Evolutionary conservation across 2,329 filamentous ascomycete genomes (phyloP).

Genomic region (Thyridium curvatum): DNA sequence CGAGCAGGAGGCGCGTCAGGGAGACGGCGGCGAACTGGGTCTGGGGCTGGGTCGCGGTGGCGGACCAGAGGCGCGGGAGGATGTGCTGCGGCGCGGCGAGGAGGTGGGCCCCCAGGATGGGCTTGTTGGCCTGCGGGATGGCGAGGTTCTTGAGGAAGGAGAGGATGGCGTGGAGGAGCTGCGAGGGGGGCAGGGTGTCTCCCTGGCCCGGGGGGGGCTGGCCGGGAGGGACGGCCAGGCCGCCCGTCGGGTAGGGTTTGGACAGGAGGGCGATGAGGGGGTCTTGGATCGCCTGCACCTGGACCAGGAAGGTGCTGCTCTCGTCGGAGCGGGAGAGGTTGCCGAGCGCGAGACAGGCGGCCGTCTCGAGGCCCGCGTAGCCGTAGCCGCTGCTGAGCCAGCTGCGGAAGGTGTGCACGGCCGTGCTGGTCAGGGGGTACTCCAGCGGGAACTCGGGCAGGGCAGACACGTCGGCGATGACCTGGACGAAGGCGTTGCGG

Average conservation of each 20-base stretch:
- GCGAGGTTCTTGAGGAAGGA: slow-evolving; percentile 61
- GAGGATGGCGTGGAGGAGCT: slow-evolving; percentile 50
- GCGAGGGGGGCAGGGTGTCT: slow-evolving; percentile 16
- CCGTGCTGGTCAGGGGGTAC: slow-evolving; percentile 29
- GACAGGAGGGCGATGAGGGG: slow-evolving; percentile 40
- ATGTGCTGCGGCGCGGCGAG: slow-evolving; percentile 23
- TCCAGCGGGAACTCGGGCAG: slow-evolving; percentile 29
- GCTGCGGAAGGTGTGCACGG: slow-evolving; percentile 26
- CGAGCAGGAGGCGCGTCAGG: slow-evolving; percentile 49
- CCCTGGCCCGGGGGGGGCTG: slow-evolving; percentile 10
- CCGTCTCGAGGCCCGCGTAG: slow-evolving; percentile 39
- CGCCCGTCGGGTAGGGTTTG: slow-evolving; percentile 21
- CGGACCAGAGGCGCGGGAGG: slow-evolving; percentile 47
- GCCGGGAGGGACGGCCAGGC: slow-evolving; percentile 23
- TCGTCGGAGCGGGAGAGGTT: slow-evolving; percentile 56
- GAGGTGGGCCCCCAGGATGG: slow-evolving; percentile 37
- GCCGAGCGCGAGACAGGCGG: slow-evolving; percentile 54
- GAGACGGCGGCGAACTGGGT: slow-evolving; percentile 56
- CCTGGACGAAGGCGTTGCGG: slow-evolving; percentile 41
- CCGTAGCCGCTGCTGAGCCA: slow-evolving; percentile 30
- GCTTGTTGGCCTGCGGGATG: slow-evolving; percentile 50
- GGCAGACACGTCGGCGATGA: slow-evolving; percentile 41
- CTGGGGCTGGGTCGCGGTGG: slow-evolving; percentile 43
- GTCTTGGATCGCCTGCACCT: slow-evolving; percentile 31
- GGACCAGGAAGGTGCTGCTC: slow-evolving; percentile 43